Evolutionary conservation across 2,329 filamentous ascomycete species (phyloP).

Genomic region (Fusarium fujikuroi): DNA sequence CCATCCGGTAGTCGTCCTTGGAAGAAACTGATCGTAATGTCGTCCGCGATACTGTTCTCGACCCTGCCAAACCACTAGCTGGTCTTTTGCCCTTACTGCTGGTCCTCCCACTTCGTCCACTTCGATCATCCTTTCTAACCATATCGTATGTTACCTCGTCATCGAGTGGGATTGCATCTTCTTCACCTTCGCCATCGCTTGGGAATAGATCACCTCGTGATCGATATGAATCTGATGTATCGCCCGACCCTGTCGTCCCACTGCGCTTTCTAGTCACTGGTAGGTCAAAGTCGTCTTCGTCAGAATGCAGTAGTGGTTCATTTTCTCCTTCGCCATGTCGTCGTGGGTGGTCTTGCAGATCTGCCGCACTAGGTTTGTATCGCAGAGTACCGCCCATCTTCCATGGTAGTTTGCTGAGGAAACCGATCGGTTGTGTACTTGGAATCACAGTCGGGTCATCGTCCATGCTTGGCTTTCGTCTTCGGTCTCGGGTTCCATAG

Average conservation of each 20-base stretch:
- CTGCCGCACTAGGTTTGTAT: constrained; percentile 91
- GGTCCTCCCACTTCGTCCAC: constrained; percentile 65
- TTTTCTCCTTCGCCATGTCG: constrained; percentile 65
- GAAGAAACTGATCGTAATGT: constrained; percentile 60
- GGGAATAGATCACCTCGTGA: constrained; percentile 92
- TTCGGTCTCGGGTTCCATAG: constrained; percentile 76
- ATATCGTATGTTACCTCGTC: constrained; percentile 91
- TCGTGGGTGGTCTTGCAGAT: constrained; percentile 87
- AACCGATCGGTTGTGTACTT: constrained; percentile 85
- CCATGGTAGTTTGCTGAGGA: constrained; percentile 85
- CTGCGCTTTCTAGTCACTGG: constrained; percentile 68
- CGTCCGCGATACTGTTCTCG: constrained; percentile 68
- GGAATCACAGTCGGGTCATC: constrained; percentile 92
- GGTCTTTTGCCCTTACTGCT: constrained; percentile 70
- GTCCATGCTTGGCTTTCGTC: constrained; percentile 60
- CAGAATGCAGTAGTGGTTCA: constrained; percentile 71
- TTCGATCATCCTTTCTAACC: constrained; percentile 79
- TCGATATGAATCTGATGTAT: constrained; percentile 85
- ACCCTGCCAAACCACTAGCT: constrained; percentile 49
- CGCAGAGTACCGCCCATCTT: constrained; percentile 82
- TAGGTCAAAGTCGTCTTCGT: constrained; percentile 46
- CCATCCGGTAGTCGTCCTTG: constrained; percentile 45
- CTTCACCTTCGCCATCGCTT: constrained; percentile 85
- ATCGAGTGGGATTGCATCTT: constrained; percentile 91
- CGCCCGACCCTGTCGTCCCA: constrained; percentile 80